Evolutionary conservation across 768 basidiomycete genomes (phyloP), one percentile per base, ranked within the genome.

Genomic region (Russula griseocarnosa): DNA sequence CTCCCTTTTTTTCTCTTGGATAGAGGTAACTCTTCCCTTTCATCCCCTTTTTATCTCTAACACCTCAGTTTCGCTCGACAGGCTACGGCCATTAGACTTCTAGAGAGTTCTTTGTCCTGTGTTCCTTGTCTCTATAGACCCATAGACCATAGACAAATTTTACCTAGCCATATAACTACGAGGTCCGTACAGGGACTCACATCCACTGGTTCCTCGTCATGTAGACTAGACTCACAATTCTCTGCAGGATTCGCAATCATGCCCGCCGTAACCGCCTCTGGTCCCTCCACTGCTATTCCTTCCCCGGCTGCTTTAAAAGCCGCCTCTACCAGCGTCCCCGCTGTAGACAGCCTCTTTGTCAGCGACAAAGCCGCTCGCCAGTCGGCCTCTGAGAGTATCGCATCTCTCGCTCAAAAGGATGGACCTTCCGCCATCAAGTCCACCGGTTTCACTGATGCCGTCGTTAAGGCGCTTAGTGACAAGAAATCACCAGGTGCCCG

Each of bases 401-500:
- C 85, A 68, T 83, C 86, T 63, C 77, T 83, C 74, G 86, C 84
- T 69, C 84, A 92, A 86, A 92, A 92, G 78, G 84, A 90, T 62
- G 93, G 94, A 73, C 88, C 90, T 67, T 77, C 84, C 65, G 86
- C 85, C 74, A 83, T 97, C 73, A 79, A 81, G 65, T 79, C 85
- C 66, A 77, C 84, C 66, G 86, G 82, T 67, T 88, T 95, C 77
- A 78, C 77, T 42, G 87, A 86, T 60, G 88, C 91, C 70, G 76
- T 85, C 67, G 71, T 92, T 76, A 91, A 89, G 81, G 94, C 92
- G 58, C 86, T 97, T 67, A 81, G 80, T 76, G 93, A 97, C 86
- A 98, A 98, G 85, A 97, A 95, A 81, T 91, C 89, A 20, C 87
- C 93, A 58, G 89, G 87, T 66, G 84, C 89, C 67, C 93, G 95